A percentile compares a stretch with the other conserved stretches of the same genome.
Conservation (phyloP, 257 asterid species). For the Gardenia jasminoides region DNA sequence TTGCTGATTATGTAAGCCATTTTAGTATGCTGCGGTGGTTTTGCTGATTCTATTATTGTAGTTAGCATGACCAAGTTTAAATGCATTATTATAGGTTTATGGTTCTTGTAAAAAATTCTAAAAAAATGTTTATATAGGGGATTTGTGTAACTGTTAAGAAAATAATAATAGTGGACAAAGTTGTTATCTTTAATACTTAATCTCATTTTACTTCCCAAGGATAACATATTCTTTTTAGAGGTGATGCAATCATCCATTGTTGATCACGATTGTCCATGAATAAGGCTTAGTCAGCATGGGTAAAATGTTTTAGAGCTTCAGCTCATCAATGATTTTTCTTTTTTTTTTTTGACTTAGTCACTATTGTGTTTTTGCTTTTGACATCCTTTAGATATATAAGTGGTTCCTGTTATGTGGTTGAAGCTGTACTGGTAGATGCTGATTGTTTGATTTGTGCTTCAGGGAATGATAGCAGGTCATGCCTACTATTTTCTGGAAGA, state of each 20-base stretch:
- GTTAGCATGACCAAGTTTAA: neutral
- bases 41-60: neutral
- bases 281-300: neutral
- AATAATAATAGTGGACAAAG: neutral
- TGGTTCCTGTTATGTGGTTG: neutral
- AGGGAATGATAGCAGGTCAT: constrained; percentile 98
- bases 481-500: constrained; percentile 94
- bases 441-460: constrained; percentile 26
- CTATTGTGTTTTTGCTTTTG: neutral
- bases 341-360: neutral
- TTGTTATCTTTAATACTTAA: neutral
- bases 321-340: neutral
- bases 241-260: neutral
- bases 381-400: neutral
- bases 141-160: neutral
- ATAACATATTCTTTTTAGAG: neutral
- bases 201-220: neutral
- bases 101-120: neutral
- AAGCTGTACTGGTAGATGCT: neutral
- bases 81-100: neutral
- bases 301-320: neutral
- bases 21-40: neutral
- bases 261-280: neutral
- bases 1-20: neutral
- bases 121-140: neutral